Base-by-base conservation (phyloP, 345 rosid species). In the Bruguiera gymnorhiza region DNA sequence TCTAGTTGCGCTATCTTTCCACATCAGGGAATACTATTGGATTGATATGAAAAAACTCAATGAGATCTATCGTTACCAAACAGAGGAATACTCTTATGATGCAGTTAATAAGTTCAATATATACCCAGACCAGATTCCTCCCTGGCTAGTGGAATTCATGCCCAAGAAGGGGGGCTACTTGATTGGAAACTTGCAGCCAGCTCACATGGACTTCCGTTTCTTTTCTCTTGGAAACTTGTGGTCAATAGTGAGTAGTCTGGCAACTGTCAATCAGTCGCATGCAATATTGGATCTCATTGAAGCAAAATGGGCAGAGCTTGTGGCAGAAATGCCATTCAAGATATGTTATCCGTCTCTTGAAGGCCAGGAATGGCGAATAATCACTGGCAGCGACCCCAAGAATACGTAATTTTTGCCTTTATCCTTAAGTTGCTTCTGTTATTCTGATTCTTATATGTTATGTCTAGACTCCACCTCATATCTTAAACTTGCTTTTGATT, bases 131-230 rank as follows among this genome's bases (percentile, higher is more conserved):
- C 97, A 93, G 79, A 90, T 93, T 76, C 90, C 96, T 66, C 78
- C 88, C 16, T 90, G 98, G 97, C 79, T 90, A 73, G 93, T 90
- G 57, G 93, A 85, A 53, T 92, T 82, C 73, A 87, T 90, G 97
- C 98, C 98, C 8, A 77, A 66, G 39, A 80, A 68, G 70, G 98
- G 98, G 66, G 97, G 98, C 15, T 88, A 90, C 72, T 75, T 90
- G 76, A 83, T 92, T 50, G 96, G 98, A 72, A 92, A 92, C 70
- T 86, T 89, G 82, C 98, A 92, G 78, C 98, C 98, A 0, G 98
- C 97, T 43, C 96, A 90, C 80, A 92, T 92, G 98, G 97, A 92
- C 74, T 92, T 92, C 82, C 88, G 95, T 68, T 88, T 92, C 86
- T 92, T 92, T 81, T 82, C 98, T 64, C 85, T 92, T 54, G 97